Base-by-base conservation (phyloP, 2,329 filamentous ascomycete species). In the Trichoderma gracile region DNA sequence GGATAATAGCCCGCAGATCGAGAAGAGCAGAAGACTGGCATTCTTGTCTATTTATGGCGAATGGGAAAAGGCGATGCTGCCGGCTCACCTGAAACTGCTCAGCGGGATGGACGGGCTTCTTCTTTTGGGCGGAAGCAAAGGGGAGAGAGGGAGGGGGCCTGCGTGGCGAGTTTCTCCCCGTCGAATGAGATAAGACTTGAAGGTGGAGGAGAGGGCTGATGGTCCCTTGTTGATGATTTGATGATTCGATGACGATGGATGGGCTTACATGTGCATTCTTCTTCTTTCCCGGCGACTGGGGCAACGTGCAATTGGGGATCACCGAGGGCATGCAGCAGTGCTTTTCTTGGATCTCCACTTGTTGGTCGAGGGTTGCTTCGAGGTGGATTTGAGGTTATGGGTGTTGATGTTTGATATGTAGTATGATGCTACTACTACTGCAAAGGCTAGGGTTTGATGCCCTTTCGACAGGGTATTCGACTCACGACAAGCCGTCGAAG, bases 11-110 rank as follows among this genome's bases (percentile, higher is more conserved):
- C 43, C 63, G 40, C 47, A 42, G 9, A 30, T 30, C 30, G 49
- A 25, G 50, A 21, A 27, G 21, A 23, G 43, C 38, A 19, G 30
- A 33, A 7, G 30, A 52, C 38, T 21, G 49, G 53, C 30, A 43
- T 40, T 14, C 15, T 45, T 27, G 19, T 59, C 56, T 65, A 60
- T 60, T 60, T 55, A 55, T 55, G 56, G 63, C 38, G 42, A 55
- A 38, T n/a, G n/a, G 3, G 10, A 40, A 43, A 45, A 61, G 30
- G 53, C 54, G 63, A 61, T 65, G 49, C 60, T 42, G 63, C 63
- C 49, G 10, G 56, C 56, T 45, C 25, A 57, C 42, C n/a, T 52
- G 43, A 54, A 45, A 58, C 63, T 46, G 40, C 53, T 27, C 49
- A 54, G 25, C 38, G 46, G 56, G 27, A 49, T 54, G 63, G 38